Percentiles rank a stretch among this genome's conserved stretches.
Evolutionary conservation across 768 basidiomycete species (phyloP).

Genomic region (Serendipita sp.): DNA sequence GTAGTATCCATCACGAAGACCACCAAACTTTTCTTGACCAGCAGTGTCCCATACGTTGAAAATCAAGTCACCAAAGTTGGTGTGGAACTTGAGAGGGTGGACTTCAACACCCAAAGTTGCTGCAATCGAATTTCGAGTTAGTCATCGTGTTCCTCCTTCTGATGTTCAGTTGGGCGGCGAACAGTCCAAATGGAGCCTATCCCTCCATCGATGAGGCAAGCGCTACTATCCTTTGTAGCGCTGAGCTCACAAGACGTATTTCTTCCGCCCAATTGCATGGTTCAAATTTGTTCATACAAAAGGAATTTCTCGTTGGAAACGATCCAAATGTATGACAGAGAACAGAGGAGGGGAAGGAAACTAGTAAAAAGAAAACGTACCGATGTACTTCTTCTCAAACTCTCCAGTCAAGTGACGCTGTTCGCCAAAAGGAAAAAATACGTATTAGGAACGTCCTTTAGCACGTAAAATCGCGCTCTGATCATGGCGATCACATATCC

Average conservation of each 20-base stretch:
- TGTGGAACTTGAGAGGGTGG: conserved; percentile 87
- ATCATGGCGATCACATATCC: neutral
- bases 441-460: conserved; percentile 34
- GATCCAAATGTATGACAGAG: neutral
- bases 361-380: conserved; percentile 29
- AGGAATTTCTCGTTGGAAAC: neutral
- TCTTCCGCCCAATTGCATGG: neutral
- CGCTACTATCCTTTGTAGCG: no score
- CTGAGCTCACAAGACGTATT: neutral
- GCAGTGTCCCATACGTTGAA: conserved; percentile 99
- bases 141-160: conserved; percentile 6
- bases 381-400: conserved; percentile 99
- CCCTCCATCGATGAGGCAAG: neutral
- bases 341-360: conserved; percentile 5
- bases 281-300: neutral
- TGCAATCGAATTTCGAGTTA: conserved; percentile 20
- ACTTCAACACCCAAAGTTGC: conserved; percentile 99
- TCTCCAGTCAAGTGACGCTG: conserved; percentile 97
- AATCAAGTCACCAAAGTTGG: conserved; percentile 97
- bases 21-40: conserved; percentile 99
- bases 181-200: neutral
- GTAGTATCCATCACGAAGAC: conserved; percentile 91
- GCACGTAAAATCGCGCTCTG: conserved; percentile 11
- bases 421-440: conserved; percentile 27
- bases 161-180: neutral